These are phyloP conservation scores for Phytopythium montanum DNA, from an alignment of 352 stramenopile species.

Conservation along the genomic window DNA sequence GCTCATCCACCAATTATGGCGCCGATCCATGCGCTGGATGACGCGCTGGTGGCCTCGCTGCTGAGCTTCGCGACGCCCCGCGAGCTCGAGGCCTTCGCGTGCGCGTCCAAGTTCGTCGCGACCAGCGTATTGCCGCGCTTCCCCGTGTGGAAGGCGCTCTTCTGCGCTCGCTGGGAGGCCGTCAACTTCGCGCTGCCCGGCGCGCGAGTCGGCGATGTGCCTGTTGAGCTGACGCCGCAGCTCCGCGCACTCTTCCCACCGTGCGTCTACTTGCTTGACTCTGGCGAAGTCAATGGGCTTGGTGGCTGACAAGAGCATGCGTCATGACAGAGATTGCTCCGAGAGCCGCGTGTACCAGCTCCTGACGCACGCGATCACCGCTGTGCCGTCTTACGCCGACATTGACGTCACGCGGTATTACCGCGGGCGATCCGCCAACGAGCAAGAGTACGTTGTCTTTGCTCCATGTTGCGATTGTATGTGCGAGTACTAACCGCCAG, in stretches of 20 bases:
- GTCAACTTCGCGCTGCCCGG: conserved; percentile 28
- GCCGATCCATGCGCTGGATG: conserved; percentile 25
- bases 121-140: conserved; percentile 23
- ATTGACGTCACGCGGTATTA: conserved; percentile 26
- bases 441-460: conserved; percentile 23
- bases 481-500: conserved; percentile 1
- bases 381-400: conserved; percentile 26
- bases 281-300: background rate
- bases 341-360: conserved; percentile 33
- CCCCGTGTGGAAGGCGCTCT: conserved; percentile 27
- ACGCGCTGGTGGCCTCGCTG: conserved; percentile 26
- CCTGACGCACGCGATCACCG: conserved; percentile 23
- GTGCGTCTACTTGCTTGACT: background rate
- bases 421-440: conserved; percentile 19
- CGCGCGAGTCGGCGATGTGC: conserved; percentile 8
- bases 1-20: conserved; percentile 10
- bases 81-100: conserved; percentile 31
- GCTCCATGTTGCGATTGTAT: background rate
- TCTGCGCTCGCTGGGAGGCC: conserved; percentile 27
- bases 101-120: conserved; percentile 25
- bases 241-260: conserved; percentile 20
- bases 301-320: background rate
- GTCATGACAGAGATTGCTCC: conserved; percentile 2
- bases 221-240: conserved; percentile 15
- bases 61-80: conserved; percentile 21